A percentile compares a stretch with the other conserved stretches of the same genome.
Evolutionary conservation across 2,329 filamentous ascomycete genomes (phyloP).

Genomic region (Paraphoma sp.): DNA sequence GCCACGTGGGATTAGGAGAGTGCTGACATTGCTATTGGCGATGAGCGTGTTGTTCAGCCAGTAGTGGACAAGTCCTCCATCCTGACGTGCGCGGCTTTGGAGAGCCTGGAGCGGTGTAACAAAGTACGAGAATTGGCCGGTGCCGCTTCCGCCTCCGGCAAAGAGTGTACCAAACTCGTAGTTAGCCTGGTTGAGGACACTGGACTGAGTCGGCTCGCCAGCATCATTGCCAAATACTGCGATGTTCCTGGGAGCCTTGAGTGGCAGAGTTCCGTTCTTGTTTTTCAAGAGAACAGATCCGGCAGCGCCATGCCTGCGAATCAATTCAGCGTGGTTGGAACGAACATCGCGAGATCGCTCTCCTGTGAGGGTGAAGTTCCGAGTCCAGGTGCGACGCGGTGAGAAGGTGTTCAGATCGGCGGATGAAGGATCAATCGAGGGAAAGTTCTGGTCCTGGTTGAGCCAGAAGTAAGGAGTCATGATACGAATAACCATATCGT

Average conservation of each 20-base stretch:
- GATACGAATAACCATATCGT: slow-evolving; percentile 57
- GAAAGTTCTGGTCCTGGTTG: slow-evolving; percentile 51
- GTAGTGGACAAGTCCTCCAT: slow-evolving; percentile 53
- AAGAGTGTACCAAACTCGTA: slow-evolving; percentile 52
- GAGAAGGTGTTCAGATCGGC: slow-evolving; percentile 48
- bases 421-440: slow-evolving; percentile 43
- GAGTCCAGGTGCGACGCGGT: slow-evolving; percentile 44
- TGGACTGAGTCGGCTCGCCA: slow-evolving; percentile 54
- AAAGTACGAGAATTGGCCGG: slow-evolving; percentile 50
- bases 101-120: slow-evolving; percentile 52
- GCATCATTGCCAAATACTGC: slow-evolving; percentile 60
- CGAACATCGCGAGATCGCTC: slow-evolving; percentile 44
- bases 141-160: slow-evolving; percentile 52
- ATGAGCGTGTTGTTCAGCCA: slow-evolving; percentile 53
- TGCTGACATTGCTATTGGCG: slow-evolving; percentile 35
- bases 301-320: slow-evolving; percentile 51
- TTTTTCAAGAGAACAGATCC: slow-evolving; percentile 59
- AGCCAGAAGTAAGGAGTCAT: slow-evolving; percentile 56
- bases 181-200: slow-evolving; percentile 44
- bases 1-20: slow-evolving; percentile 36
- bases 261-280: slow-evolving; percentile 55
- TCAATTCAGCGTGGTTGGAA: slow-evolving; percentile 50
- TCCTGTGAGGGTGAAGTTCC: slow-evolving; percentile 45
- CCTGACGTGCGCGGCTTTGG: slow-evolving; percentile 34
- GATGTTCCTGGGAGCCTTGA: slow-evolving; percentile 59